Base-by-base conservation (phyloP, 106 monocot genomes). In the Phalaenopsis aphrodite region DNA sequence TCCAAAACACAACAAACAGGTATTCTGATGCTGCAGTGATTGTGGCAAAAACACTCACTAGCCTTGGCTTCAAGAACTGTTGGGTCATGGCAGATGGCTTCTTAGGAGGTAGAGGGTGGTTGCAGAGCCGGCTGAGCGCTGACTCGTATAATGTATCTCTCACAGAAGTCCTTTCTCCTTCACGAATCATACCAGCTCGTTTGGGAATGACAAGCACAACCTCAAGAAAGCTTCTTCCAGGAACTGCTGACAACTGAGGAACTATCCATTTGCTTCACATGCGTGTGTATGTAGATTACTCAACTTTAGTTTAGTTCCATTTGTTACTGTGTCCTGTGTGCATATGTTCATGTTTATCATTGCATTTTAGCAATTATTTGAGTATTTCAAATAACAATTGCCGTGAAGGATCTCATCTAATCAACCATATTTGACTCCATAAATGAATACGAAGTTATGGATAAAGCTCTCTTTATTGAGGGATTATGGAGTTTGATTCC, bases 71-170 rank as follows among this genome's bases (percentile, higher is more conserved):
- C 84, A 88, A 89, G 77, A 97, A 92, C 85, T 86, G 80, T 67
- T 97, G 87, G 88, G 58, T 92, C 1, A 81, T 92, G 81, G 42
- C 64, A 1, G 90, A 82, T 52, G 96, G 96, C 10, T 96, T 96
- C 83, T 91, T 91, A 0, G 93, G 95, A 12, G 74, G 91, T 21
- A 91, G 82, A 84, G 96, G 96, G 5, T 96, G 96, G 96, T 71
- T 81, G 37, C 91, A 92, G 77, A 93, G 93, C 79, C 88, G 91
- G 19, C 78, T 93, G 8, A 93, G 96, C 73, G 79, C 81, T 0
- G 96, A 93, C 23, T 93, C 93, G 0, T 93, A 93, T 56, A 87
- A 80, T 55, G 69, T 85, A 18, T 75, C 91, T 0, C 5, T 90
- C 38, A 81, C 84, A 0, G 93, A 93, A 66, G 72, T 96, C 37